phyloP scores from a whole-genome alignment of 371 early-diverging fungal genomes.

The Mucor saturninus region DNA sequence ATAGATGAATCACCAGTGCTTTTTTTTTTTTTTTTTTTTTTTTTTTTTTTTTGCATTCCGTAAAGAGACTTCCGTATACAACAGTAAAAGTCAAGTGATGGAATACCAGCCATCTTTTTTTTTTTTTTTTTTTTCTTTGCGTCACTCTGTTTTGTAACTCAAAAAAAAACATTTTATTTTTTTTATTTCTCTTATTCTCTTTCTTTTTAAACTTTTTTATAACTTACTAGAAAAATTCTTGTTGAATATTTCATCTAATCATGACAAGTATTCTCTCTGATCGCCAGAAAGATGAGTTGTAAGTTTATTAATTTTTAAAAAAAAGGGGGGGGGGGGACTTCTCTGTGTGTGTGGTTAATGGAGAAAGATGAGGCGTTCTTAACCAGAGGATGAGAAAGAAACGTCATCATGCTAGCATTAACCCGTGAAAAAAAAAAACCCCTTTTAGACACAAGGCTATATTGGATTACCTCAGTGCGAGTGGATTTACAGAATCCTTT shows the following conservation, averaged over 20 bases:
- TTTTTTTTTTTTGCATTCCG: background rate
- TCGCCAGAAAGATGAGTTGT: conserved; percentile 37
- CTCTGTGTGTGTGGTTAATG: too few relatives aligned
- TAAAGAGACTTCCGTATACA: background rate
- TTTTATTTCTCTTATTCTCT: background rate
- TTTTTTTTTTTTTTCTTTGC: background rate
- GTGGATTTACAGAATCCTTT: conserved; percentile 71
- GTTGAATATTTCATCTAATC: conserved; percentile 41
- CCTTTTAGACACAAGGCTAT: conserved; percentile 72
- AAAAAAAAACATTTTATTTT: conserved; percentile 1
- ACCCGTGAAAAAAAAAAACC: background rate
- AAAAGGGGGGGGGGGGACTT: background rate
- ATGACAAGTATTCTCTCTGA: conserved; percentile 35
- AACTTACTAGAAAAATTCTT: too few relatives aligned
- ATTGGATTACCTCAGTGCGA: conserved; percentile 80
- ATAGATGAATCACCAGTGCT: too few relatives aligned
- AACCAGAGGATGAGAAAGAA: too few relatives aligned
- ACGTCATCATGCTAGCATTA: background rate
- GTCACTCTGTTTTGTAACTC: conserved; percentile 1
- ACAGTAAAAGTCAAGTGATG: background rate
- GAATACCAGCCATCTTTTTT: background rate
- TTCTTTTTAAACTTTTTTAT: background rate
- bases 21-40: too few relatives aligned
- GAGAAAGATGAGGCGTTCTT: too few relatives aligned
- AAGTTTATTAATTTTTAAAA: conserved; percentile 14